Base-by-base conservation (phyloP, 2,329 filamentous ascomycete genomes). In the Xylariaceae sp. region DNA sequence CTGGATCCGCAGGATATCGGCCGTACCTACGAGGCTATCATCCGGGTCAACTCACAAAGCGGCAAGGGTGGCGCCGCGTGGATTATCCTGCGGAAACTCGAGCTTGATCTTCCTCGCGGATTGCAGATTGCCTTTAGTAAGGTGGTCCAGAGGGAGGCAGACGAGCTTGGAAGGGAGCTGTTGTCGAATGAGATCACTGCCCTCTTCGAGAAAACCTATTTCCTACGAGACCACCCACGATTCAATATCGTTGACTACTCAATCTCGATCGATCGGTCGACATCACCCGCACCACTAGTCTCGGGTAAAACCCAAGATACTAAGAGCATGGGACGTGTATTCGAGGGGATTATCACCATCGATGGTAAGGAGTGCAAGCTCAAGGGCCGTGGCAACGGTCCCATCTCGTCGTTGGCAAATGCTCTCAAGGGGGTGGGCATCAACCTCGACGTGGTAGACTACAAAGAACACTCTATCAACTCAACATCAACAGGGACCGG, bases 21-120 rank as follows among this genome's bases (percentile, higher is more conserved):
- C 47, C 85, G 92, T 54, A 96, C 86, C n/a, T 97, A 97, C 80
- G 92, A 97, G 74, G 92, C 92, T 55, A 88, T 97, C 68, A 97
- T 97, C 69, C 88, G 92, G 56, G 92, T 97, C 80, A 99, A 97
- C 78, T 95, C 89, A 16, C 92, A 97, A 71, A 89, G 85, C 64
- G 92, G 92, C 61, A 97, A 99, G 76, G 92, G 92, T 57, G 94
- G 94, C 64, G 86, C 89, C 56, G 92, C 92, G 47, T 97, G 89
- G 89, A 88, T 97, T 68, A 92, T 97, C 68, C 85, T 92, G 68
- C 86, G 88, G 63, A 87, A 90, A 66, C 83, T 97, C 58, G 84
- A 94, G 67, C 87, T 97, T 65, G 94, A 97, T 71, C 83, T 97
- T 48, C 94, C 94, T 15, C 89, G 94, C 58, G 91, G 91, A 49